phyloP scores from a whole-genome alignment of 345 rosid genomes.

The Syzygium aromaticum region DNA sequence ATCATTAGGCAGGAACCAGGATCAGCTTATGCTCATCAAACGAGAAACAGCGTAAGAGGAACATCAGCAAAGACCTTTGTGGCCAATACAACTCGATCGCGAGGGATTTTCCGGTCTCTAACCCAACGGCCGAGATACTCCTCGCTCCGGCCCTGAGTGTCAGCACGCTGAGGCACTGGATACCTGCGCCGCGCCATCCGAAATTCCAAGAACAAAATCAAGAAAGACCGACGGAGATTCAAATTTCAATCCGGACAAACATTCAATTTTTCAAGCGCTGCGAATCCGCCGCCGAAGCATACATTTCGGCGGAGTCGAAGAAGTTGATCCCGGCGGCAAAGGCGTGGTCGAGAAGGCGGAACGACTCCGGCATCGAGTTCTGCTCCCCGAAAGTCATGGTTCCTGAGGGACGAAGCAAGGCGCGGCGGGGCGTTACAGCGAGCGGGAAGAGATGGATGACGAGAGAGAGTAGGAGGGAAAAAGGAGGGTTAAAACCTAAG shows the following conservation, averaged over 20 bases:
- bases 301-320: conserved; percentile 71
- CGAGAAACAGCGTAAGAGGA: not conserved
- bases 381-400: conserved; percentile 67
- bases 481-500: conserved; percentile 17
- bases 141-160: conserved; percentile 60
- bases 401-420: conserved; percentile 17
- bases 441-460: not conserved
- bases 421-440: not conserved
- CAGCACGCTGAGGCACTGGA: conserved; percentile 62
- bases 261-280: not conserved
- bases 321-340: conserved; percentile 49
- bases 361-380: conserved; percentile 34
- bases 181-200: conserved; percentile 22
- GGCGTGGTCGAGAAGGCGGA: conserved; percentile 49
- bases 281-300: not conserved
- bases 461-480: not conserved
- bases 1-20: not conserved
- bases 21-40: not conserved
- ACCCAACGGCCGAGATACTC: conserved; percentile 54
- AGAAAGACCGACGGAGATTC: not conserved
- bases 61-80: conserved; percentile 37
- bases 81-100: conserved; percentile 38
- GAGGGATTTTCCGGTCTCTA: conserved; percentile 36
- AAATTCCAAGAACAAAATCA: not conserved
- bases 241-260: not conserved